These are phyloP conservation scores for Hevea brasiliensis DNA, from an alignment of 345 rosid genomes.

Conservation along the genomic window DNA sequence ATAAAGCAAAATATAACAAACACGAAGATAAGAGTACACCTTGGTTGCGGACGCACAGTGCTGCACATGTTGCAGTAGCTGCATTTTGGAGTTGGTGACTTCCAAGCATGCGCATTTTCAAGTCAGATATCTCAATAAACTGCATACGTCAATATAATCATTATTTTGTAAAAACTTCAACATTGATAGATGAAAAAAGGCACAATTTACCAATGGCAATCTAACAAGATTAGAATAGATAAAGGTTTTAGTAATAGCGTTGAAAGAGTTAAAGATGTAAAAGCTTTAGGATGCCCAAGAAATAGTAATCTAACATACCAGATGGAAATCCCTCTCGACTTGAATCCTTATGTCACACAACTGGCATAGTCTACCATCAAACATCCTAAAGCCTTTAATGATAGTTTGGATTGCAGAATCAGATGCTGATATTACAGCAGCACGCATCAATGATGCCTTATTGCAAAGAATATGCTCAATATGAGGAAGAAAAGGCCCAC, in stretches of 20 bases:
- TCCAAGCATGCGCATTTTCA: slow-evolving; percentile 73
- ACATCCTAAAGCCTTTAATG: slow-evolving; percentile 44
- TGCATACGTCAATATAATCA: slow-evolving; percentile 38
- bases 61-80: slow-evolving; percentile 63
- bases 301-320: slow-evolving; percentile 40
- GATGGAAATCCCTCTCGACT: slow-evolving; percentile 42
- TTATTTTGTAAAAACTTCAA: slow-evolving; percentile 1
- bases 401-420: slow-evolving; percentile 48
- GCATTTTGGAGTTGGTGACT: slow-evolving; percentile 95
- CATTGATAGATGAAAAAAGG: neutral
- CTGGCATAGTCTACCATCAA: slow-evolving; percentile 58
- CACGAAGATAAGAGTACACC: slow-evolving; percentile 38
- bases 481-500: slow-evolving; percentile 90
- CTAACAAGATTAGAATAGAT: neutral
- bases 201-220: no score
- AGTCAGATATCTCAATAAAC: slow-evolving; percentile 58
- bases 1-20: slow-evolving; percentile 1
- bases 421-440: slow-evolving; percentile 61
- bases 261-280: neutral
- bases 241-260: neutral
- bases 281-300: neutral
- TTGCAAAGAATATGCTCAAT: slow-evolving; percentile 59
- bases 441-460: slow-evolving; percentile 55
- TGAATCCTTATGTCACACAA: slow-evolving; percentile 57
- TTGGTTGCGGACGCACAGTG: slow-evolving; percentile 68